Conservation (phyloP, 2,329 filamentous ascomycete genomes). For the Pseudophaeomoniella oleicola region DNA sequence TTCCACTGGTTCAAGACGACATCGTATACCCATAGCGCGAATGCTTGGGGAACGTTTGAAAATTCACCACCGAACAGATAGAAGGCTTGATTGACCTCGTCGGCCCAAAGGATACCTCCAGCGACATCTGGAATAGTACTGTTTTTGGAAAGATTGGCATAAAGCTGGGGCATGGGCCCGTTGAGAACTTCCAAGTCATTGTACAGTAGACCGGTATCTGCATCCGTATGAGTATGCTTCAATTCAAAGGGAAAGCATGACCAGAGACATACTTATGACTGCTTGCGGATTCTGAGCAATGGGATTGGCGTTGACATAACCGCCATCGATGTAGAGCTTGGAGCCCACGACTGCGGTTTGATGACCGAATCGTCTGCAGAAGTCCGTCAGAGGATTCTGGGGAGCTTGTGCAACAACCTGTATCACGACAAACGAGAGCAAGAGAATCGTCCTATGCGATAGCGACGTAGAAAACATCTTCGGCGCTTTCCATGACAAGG, state of each 20-base stretch:
- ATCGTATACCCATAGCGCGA: conserved; percentile 44
- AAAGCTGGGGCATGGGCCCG: conserved; percentile 34
- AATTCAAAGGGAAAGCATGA: background rate
- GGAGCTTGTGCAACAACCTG: conserved; percentile 6
- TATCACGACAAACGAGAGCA: no score
- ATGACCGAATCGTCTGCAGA: conserved; percentile 41
- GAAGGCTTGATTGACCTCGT: conserved; percentile 47
- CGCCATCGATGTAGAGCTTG: conserved; percentile 49
- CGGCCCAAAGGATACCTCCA: conserved; percentile 41
- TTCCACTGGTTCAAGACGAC: conserved; percentile 43
- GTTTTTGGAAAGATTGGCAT: conserved; percentile 46
- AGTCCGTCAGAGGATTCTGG: conserved; percentile 38
- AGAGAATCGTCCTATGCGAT: no score
- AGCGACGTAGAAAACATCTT: no score
- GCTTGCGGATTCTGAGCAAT: conserved; percentile 33
- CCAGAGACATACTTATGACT: conserved; percentile 36
- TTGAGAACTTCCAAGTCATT: conserved; percentile 37
- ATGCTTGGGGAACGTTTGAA: conserved; percentile 17
- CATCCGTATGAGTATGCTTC: no score
- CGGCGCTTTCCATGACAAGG: no score
- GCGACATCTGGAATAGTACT: conserved; percentile 36
- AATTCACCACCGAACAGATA: conserved; percentile 50
- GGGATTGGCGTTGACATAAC: conserved; percentile 40
- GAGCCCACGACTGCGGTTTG: conserved; percentile 46
- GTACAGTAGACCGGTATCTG: conserved; percentile 42